Evolutionary conservation across 2,329 filamentous ascomycete species (phyloP).

Genomic region (Botryotinia calthae): DNA sequence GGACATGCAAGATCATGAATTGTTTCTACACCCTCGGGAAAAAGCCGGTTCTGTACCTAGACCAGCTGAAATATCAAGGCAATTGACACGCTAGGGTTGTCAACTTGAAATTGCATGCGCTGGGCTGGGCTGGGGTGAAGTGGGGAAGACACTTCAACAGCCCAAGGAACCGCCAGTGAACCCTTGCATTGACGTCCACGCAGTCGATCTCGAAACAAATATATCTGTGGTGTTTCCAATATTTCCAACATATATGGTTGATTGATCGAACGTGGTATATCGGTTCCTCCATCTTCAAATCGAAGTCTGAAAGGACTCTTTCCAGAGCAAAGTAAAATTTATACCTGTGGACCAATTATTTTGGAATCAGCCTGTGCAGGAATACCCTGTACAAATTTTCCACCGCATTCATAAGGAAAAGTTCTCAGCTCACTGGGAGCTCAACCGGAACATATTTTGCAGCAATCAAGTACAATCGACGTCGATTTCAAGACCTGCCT

Average conservation of each 20-base stretch:
- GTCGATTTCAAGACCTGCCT: neutral
- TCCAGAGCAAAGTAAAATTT: too few species aligned
- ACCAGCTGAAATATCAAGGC: conserved; percentile 13
- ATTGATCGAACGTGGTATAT: neutral
- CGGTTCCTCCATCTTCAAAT: neutral
- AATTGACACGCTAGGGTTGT: neutral
- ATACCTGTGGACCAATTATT: neutral
- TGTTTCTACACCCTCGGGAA: neutral
- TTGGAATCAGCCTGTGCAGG: neutral
- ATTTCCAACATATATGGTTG: neutral
- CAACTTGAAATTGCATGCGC: conserved; percentile 2
- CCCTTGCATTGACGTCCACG: neutral
- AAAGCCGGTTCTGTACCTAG: conserved; percentile 3
- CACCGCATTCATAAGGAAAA: neutral
- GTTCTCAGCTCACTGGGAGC: neutral
- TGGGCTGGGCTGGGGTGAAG: neutral
- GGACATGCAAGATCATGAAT: neutral
- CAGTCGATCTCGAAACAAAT: neutral
- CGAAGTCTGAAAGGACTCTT: neutral
- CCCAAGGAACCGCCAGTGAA: neutral
- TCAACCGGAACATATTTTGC: neutral
- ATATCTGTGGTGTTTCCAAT: neutral
- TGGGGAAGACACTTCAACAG: neutral
- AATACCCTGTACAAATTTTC: neutral
- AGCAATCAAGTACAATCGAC: too few species aligned